A percentile compares a stretch with the other conserved stretches of the same genome.
phyloP scores from a whole-genome alignment of 441 rosid genomes.

The Macaranga tanarius region DNA sequence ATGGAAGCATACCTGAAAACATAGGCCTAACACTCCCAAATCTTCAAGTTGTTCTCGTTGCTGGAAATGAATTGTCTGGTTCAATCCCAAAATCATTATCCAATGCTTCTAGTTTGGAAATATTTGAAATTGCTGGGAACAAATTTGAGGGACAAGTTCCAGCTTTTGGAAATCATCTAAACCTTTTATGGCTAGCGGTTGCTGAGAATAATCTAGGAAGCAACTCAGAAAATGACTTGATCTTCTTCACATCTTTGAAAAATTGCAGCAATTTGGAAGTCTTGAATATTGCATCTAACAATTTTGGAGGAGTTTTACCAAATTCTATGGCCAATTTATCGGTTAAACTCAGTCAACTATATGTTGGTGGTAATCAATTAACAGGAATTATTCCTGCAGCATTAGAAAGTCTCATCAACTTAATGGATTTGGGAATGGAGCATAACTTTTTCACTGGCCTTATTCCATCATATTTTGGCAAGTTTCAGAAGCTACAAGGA shows the following conservation, averaged over 20 bases:
- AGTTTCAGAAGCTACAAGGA: conserved; percentile 6
- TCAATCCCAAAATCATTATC: neutral
- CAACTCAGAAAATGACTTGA: neutral
- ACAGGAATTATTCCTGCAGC: neutral
- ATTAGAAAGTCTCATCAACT: neutral
- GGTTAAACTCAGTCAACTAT: neutral
- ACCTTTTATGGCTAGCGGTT: neutral
- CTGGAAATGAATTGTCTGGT: neutral
- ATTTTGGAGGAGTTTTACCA: conserved; percentile 4
- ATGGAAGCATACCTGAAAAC: neutral
- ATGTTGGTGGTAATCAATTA: neutral
- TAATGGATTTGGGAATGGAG: neutral
- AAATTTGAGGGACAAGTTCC: neutral
- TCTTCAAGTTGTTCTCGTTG: neutral
- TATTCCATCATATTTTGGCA: conserved; percentile 6
- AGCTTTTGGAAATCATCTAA: neutral
- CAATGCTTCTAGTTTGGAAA: conserved; percentile 3
- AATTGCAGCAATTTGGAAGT: neutral
- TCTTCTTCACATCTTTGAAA: neutral
- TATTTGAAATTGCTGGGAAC: neutral
- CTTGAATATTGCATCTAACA: neutral
- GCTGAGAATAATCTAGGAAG: neutral
- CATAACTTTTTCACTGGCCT: neutral
- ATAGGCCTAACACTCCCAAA: conserved; percentile 14
- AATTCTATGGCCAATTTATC: conserved; percentile 10